These are phyloP conservation scores for Pythium aphanidermatum DNA, from an alignment of 352 stramenopile genomes.

Conservation along the genomic window DNA sequence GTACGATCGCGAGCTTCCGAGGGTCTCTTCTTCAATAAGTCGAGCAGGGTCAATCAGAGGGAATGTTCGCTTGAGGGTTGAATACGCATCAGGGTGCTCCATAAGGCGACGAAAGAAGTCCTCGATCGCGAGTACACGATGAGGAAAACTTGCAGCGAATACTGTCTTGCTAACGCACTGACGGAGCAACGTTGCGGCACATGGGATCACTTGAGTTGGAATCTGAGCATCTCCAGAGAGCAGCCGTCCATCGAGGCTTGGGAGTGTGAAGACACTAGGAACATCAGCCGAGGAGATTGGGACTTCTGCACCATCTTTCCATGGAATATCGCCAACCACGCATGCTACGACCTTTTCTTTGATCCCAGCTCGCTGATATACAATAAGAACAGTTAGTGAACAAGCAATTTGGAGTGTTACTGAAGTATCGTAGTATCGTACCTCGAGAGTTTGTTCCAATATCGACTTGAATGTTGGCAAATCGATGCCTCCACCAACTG, in stretches of 20 bases:
- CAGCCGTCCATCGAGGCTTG: slow-evolving; percentile 49
- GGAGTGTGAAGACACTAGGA: slow-evolving; percentile 43
- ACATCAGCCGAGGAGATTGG: slow-evolving; percentile 36
- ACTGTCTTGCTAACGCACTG: slow-evolving; percentile 41
- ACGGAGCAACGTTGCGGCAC: slow-evolving; percentile 49
- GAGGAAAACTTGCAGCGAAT: slow-evolving; percentile 47
- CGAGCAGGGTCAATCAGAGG: slow-evolving; percentile 30
- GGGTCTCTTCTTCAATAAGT: slow-evolving; percentile 15
- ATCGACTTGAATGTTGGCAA: slow-evolving; percentile 40
- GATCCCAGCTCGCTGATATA: slow-evolving; percentile 34
- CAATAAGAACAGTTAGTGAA: background rate
- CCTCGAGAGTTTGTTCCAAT: slow-evolving; percentile 54
- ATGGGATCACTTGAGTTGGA: slow-evolving; percentile 45
- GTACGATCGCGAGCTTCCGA: slow-evolving; percentile 27
- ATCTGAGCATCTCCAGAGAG: slow-evolving; percentile 35
- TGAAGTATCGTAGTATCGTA: slow-evolving; percentile 6
- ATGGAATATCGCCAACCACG: slow-evolving; percentile 47
- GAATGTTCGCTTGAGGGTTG: slow-evolving; percentile 42
- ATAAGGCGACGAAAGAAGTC: slow-evolving; percentile 41
- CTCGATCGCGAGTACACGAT: slow-evolving; percentile 45
- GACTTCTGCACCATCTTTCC: slow-evolving; percentile 19
- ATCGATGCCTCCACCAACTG: slow-evolving; percentile 31
- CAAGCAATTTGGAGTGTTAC: background rate
- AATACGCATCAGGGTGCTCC: slow-evolving; percentile 25
- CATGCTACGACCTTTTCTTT: slow-evolving; percentile 74